Conservation (phyloP, 495 filamentous ascomycete species). For the Monascus purpureus region DNA sequence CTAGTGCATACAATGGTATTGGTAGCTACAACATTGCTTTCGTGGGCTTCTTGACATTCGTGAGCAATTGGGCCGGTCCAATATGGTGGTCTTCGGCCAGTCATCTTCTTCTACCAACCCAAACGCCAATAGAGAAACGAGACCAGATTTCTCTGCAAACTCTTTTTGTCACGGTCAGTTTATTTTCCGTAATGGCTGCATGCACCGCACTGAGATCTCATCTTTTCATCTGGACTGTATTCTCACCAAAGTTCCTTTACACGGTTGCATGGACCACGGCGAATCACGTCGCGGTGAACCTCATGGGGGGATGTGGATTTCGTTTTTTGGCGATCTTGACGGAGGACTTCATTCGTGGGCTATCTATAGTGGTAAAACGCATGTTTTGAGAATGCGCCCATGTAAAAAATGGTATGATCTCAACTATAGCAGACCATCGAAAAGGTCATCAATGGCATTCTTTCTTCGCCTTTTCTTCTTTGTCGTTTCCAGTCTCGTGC, state of each 20-base stretch:
- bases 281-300: slow-evolving; percentile 62
- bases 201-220: slow-evolving; percentile 77
- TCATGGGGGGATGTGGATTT: slow-evolving; percentile 30
- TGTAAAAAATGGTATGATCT: no score
- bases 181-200: slow-evolving; percentile 70
- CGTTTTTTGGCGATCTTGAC: no score
- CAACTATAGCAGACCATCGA: slow-evolving; percentile 34
- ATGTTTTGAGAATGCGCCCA: no score
- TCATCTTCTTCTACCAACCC: slow-evolving; percentile 35
- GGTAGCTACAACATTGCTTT: slow-evolving; percentile 48
- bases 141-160: slow-evolving; percentile 48
- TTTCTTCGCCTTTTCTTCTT: slow-evolving; percentile 35
- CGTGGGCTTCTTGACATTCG: slow-evolving; percentile 70
- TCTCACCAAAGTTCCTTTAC: slow-evolving; percentile 92
- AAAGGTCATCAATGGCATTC: slow-evolving; percentile 51
- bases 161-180: slow-evolving; percentile 43
- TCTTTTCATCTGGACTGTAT: slow-evolving; percentile 98
- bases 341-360: no score
- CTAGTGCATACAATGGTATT: slow-evolving; percentile 73
- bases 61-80: slow-evolving; percentile 82
- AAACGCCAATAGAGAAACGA: slow-evolving; percentile 6
- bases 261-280: slow-evolving; percentile 72
- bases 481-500: slow-evolving; percentile 5
- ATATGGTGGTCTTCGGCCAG: slow-evolving; percentile 69
- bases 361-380: no score